Evolutionary conservation across 495 filamentous ascomycete genomes (phyloP), one percentile per base, ranked within the genome.

Genomic region (Annulohypoxylon moriforme): DNA sequence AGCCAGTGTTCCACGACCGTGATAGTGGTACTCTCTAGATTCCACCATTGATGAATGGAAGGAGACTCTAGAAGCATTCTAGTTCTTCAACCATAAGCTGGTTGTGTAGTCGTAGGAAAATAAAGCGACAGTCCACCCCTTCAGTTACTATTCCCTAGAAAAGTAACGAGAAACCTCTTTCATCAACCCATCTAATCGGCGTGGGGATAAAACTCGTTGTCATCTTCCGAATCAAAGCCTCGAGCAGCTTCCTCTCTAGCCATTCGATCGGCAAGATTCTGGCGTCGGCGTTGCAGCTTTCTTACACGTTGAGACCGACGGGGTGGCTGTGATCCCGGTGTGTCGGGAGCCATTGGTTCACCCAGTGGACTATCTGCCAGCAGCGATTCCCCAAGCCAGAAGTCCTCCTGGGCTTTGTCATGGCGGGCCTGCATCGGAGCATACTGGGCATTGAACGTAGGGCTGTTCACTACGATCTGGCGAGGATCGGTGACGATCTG

Each of bases 191-290:
- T 44, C 40, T 60, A 67, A 10, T 52, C 31, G 1, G 27, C 20
- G 4, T 65, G 33, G 0, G 68, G 68, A 49, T 71, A 71, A 47
- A 71, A 71, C 0, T 31, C 31, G 2, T 20, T 18, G 2, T 44
- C 40, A 20, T 44, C 40, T 18, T 18, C 40, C 5, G 40, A 44
- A 44, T 44, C 40, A 6, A 44, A 44, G 4, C 40, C n/a, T 44
- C 40, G 5, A 20, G 40, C 40, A 7, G 40, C 40, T 4, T 44
- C 40, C 14, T 44, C 40, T 2, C 40, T 16, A 44, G 40, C 40
- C 40, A 44, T 44, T 1, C 16, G 40, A 20, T 18, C 16, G 5
- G n/a, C 40, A 44, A 44, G 40, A 13, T 5, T 44, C 2, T 18
- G 40, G 14, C 40, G 40, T 9, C 16, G 18, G 40, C n/a, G n/a